Conservation (phyloP, 805 yeast genomes). For the Metschnikowia corniflorae region DNA sequence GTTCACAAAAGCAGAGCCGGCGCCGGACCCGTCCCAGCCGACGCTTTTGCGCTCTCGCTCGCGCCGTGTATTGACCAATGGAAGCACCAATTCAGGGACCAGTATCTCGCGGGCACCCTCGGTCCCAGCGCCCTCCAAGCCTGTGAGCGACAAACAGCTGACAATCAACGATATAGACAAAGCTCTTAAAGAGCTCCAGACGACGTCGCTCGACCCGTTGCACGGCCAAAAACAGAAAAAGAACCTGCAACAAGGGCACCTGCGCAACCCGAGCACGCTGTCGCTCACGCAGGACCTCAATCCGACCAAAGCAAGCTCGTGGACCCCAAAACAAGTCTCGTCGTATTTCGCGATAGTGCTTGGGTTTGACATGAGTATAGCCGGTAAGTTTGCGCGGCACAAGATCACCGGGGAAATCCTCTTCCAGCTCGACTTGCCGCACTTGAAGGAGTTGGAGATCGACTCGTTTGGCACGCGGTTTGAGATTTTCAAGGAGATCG, state of each 20-base stretch:
- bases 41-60: constrained; percentile 51
- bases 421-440: constrained; percentile 78
- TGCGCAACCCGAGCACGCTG: constrained; percentile 13
- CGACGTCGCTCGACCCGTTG: constrained; percentile 16
- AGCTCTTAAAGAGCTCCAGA: constrained; percentile 61
- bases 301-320: constrained; percentile 49
- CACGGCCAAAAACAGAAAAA: background rate
- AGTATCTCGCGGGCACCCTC: constrained; percentile 10
- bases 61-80: constrained; percentile 36
- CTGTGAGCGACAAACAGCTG: constrained; percentile 6
- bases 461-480: constrained; percentile 92
- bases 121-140: constrained; percentile 7
- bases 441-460: constrained; percentile 88
- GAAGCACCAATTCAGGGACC: constrained; percentile 8
- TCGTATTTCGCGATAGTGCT: constrained; percentile 63
- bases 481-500: constrained; percentile 87
- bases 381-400: constrained; percentile 79
- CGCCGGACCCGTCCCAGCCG: constrained; percentile 8
- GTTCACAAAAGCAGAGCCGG: constrained; percentile 57
- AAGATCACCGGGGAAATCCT: constrained; percentile 85
- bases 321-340: constrained; percentile 88
- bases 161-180: constrained; percentile 71
- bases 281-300: constrained; percentile 30
- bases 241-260: constrained; percentile 2
- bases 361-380: constrained; percentile 72